phyloP scores from a whole-genome alignment of 2,329 filamentous ascomycete genomes.

The Scytalidium sp. region DNA sequence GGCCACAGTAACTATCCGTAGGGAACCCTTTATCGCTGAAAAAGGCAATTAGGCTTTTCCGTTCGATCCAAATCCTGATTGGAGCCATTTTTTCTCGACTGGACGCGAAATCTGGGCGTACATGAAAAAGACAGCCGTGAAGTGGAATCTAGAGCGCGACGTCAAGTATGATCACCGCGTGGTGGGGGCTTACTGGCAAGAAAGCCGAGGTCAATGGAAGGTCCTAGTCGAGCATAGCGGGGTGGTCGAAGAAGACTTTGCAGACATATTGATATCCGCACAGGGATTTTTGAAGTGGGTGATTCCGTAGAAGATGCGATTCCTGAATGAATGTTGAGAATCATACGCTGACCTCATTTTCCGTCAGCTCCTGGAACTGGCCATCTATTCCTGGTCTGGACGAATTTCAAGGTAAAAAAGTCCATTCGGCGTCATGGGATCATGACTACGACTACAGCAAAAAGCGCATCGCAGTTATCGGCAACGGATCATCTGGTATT shows the following conservation, averaged over 20 bases:
- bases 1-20: not conserved
- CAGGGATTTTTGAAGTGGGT: slow-evolving; percentile 26
- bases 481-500: slow-evolving; percentile 53
- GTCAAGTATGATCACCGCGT: slow-evolving; percentile 47
- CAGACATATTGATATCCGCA: slow-evolving; percentile 5
- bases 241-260: slow-evolving; percentile 12
- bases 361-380: slow-evolving; percentile 35
- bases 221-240: slow-evolving; percentile 36
- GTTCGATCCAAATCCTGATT: not conserved
- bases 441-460: slow-evolving; percentile 42
- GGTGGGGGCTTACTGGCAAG: slow-evolving; percentile 41
- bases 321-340: no score
- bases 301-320: not conserved
- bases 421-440: slow-evolving; percentile 56
- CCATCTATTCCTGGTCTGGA: slow-evolving; percentile 48
- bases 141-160: slow-evolving; percentile 14
- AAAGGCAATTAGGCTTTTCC: not conserved
- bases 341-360: slow-evolving; percentile 39
- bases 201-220: slow-evolving; percentile 42
- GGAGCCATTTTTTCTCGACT: not conserved
- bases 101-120: not conserved
- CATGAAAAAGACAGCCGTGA: not conserved
- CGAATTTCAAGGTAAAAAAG: slow-evolving; percentile 47
- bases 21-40: no score
- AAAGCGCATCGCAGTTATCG: slow-evolving; percentile 49